phyloP scores from a whole-genome alignment of 768 basidiomycete genomes.

The Lanmaoa pseudosensibilis region DNA sequence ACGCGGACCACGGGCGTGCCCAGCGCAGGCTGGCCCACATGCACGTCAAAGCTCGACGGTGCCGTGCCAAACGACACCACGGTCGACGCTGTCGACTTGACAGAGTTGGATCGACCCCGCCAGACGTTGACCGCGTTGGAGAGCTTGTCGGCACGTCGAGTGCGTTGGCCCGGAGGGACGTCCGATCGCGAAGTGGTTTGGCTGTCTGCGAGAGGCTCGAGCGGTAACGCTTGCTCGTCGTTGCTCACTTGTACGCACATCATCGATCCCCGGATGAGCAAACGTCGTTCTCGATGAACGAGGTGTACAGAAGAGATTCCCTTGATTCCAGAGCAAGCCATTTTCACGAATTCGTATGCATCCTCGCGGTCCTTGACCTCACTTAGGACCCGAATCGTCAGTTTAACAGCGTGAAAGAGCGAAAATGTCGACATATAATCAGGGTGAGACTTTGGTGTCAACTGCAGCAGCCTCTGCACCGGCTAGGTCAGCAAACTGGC shows the following conservation, averaged over 20 bases:
- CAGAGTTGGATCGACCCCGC: slow-evolving; percentile 47
- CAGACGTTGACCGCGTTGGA: slow-evolving; percentile 45
- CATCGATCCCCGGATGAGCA: slow-evolving; percentile 68
- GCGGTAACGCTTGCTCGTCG: slow-evolving; percentile 19
- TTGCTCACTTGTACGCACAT: slow-evolving; percentile 40
- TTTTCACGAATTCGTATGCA: slow-evolving; percentile 75
- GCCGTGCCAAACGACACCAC: slow-evolving; percentile 30
- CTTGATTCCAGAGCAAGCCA: slow-evolving; percentile 55
- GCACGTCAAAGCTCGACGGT: slow-evolving; percentile 31
- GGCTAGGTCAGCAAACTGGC: slow-evolving; percentile 5
- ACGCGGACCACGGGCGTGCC: slow-evolving; percentile 24
- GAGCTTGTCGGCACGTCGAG: slow-evolving; percentile 28
- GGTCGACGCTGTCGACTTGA: slow-evolving; percentile 28
- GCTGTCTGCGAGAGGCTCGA: neutral
- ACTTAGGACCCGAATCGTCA: slow-evolving; percentile 73
- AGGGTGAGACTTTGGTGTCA: slow-evolving; percentile 67
- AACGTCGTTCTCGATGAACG: slow-evolving; percentile 68
- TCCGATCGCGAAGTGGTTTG: neutral
- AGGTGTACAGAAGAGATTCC: slow-evolving; percentile 57
- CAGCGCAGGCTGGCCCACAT: neutral
- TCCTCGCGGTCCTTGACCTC: slow-evolving; percentile 87
- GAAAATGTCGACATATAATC: slow-evolving; percentile 71
- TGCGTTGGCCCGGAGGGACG: neutral
- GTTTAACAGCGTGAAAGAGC: slow-evolving; percentile 62
- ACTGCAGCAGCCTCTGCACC: slow-evolving; percentile 61